Base-by-base conservation (phyloP, 176 grass and related monocot genomes). In the Pontederia paniculata region DNA sequence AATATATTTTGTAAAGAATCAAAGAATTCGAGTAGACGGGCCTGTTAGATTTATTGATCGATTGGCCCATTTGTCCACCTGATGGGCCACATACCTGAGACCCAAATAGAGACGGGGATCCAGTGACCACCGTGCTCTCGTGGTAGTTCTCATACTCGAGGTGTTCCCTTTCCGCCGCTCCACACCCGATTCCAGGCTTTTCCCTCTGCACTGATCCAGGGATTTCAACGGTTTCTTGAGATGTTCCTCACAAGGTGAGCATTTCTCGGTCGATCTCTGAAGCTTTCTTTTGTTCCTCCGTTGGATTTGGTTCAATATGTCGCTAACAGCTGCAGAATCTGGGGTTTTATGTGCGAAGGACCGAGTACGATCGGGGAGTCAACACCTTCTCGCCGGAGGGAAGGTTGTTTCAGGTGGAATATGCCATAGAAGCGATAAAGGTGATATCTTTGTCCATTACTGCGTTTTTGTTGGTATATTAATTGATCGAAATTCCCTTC, bases 311-410 rank as follows among this genome's bases (percentile, higher is more conserved):
- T 37, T 37, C 28, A 37, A 6, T 37, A 37, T 2, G 28, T 37
- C 28, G 7, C 28, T 37, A 37, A 37, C 28, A 37, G 28, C 28
- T 37, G 28, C 28, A 37, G 7, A 37, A 37, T 37, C 28, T 37
- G 28, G 28, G 50, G 13, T 18, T 17, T 63, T 48, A 14, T 18
- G 50, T 12, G 37, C 2, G 57, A 68, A 95, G 89, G 76, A 86
- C 89, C 60, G 85, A 89, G 79, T 95, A 95, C 58, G 89, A 89
- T 76, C 85, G 90, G 6, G 85, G 85, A 16, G 90, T 95, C 54
- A 95, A 89, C 76, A 86, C 90, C 25, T 95, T 95, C 79, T 95
- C 90, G 9, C 90, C 90, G n/a, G 90, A 95, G 75, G 90, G 90
- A n/a, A 71, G 82, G 70, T 65, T 95, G 54, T 95, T 89, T 71